A percentile compares a stretch with the other conserved stretches of the same genome.
phyloP scores from a whole-genome alignment of 495 filamentous ascomycete genomes.

The Penicillium arizonense region DNA sequence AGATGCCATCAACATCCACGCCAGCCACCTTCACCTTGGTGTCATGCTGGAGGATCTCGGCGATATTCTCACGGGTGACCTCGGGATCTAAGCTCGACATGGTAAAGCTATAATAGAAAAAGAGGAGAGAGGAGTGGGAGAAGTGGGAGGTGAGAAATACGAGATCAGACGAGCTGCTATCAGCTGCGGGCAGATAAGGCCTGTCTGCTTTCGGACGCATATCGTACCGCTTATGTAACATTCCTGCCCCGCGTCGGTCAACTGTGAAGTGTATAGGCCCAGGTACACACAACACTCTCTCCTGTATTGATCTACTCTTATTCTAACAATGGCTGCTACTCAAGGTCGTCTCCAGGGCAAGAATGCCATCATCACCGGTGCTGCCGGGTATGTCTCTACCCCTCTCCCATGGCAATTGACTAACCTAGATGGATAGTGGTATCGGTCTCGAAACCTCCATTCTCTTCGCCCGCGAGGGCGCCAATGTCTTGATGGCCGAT shows the following conservation, averaged over 20 bases:
- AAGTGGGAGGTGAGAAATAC: background rate
- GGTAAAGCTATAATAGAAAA: background rate
- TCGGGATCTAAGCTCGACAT: slow-evolving; percentile 22
- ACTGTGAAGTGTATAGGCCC: slow-evolving; percentile 3
- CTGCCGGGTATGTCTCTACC: slow-evolving; percentile 69
- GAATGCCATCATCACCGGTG: slow-evolving; percentile 90
- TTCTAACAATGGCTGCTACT: slow-evolving; percentile 14
- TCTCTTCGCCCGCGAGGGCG: slow-evolving; percentile 87
- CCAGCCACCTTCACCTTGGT: slow-evolving; percentile 89
- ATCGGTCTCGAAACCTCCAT: slow-evolving; percentile 94
- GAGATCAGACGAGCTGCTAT: slow-evolving; percentile 8
- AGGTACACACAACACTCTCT: background rate
- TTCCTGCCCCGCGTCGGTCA: slow-evolving; percentile 14
- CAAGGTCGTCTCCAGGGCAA: slow-evolving; percentile 75
- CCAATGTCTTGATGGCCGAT: slow-evolving; percentile 80
- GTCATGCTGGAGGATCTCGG: slow-evolving; percentile 68
- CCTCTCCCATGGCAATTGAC: background rate
- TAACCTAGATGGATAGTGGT: slow-evolving; percentile 53
- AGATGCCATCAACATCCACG: slow-evolving; percentile 84
- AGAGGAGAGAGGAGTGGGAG: background rate
- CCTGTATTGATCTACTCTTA: background rate
- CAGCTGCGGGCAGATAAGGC: slow-evolving; percentile 2
- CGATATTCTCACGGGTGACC: slow-evolving; percentile 58
- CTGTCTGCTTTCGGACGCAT: background rate
- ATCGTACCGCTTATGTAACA: slow-evolving; percentile 12